These are phyloP conservation scores for Candida pseudocylindracea DNA, from an alignment of 1,139 yeast genomes.

Conservation along the genomic window DNA sequence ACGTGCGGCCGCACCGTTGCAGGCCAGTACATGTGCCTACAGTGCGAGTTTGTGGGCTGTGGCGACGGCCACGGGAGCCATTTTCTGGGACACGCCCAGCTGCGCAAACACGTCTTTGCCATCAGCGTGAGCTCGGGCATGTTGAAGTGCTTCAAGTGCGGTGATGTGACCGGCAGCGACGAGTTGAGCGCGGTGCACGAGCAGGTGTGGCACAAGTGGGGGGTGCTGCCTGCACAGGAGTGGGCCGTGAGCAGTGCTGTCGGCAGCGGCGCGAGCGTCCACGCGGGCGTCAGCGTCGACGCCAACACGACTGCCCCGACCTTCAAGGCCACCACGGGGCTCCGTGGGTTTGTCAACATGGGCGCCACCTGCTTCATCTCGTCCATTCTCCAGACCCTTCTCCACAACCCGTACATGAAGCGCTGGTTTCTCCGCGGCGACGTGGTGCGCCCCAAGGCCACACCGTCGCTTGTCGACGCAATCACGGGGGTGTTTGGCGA, in stretches of 20 bases:
- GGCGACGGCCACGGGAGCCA: slow-evolving; percentile 25
- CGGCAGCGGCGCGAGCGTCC: too few species aligned
- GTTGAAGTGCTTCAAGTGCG: slow-evolving; percentile 59
- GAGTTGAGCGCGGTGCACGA: slow-evolving; percentile 23
- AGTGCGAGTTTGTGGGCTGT: slow-evolving; percentile 74
- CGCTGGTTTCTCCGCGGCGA: slow-evolving; percentile 58
- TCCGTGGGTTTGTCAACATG: slow-evolving; percentile 76
- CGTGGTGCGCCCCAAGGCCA: slow-evolving; percentile 16
- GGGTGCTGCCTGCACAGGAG: too few species aligned
- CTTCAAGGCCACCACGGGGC: slow-evolving; percentile 43
- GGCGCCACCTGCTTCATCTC: slow-evolving; percentile 97
- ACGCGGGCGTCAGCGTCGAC: slow-evolving; percentile 1
- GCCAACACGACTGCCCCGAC: slow-evolving; percentile 21
- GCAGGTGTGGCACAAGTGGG: slow-evolving; percentile 4
- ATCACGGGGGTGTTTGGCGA: slow-evolving; percentile 27
- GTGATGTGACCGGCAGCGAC: slow-evolving; percentile 43
- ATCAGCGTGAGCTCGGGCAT: slow-evolving; percentile 36
- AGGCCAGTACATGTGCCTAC: slow-evolving; percentile 26
- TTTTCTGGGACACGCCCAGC: slow-evolving; percentile 27
- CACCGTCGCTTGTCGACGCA: slow-evolving; percentile 34
- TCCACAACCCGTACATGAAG: slow-evolving; percentile 75
- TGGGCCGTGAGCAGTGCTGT: background rate
- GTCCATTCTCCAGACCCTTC: slow-evolving; percentile 60
- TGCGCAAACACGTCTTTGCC: slow-evolving; percentile 53
- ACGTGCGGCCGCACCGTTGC: slow-evolving; percentile 27